Percentiles rank a stretch among this genome's conserved stretches.
Evolutionary conservation across 192 early-diverging fungal genomes (phyloP).

Genomic region (Backusella liffmaniae): DNA sequence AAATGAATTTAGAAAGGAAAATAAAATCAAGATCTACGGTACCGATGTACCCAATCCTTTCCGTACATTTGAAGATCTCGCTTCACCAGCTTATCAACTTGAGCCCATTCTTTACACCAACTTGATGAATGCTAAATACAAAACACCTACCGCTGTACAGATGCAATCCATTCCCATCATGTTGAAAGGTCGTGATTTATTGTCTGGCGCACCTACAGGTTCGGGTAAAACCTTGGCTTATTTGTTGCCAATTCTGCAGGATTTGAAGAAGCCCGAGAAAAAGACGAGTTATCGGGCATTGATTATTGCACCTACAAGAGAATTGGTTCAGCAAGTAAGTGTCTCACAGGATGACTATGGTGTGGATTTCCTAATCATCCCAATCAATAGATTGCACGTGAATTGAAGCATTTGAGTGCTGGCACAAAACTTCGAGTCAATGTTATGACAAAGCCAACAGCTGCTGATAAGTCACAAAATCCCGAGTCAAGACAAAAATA

Average conservation of each 20-base stretch:
- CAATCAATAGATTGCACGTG: slow-evolving; percentile 73
- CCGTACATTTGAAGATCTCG: slow-evolving; percentile 77
- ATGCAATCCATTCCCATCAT: slow-evolving; percentile 59
- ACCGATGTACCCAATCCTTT: slow-evolving; percentile 86
- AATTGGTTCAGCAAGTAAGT: slow-evolving; percentile 78
- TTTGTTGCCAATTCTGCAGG: slow-evolving; percentile 86
- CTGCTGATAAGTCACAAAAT: slow-evolving; percentile 62
- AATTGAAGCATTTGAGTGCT: slow-evolving; percentile 70
- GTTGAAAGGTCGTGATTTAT: slow-evolving; percentile 89
- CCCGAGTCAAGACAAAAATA: slow-evolving; percentile 69
- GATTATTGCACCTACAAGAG: slow-evolving; percentile 92
- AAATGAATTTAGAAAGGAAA: slow-evolving; percentile 67
- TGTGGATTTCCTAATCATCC: neutral
- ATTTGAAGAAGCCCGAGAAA: slow-evolving; percentile 68
- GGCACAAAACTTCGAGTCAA: slow-evolving; percentile 79
- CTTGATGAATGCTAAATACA: slow-evolving; percentile 64
- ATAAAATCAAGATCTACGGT: slow-evolving; percentile 83
- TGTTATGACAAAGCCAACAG: slow-evolving; percentile 83
- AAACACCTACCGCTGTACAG: slow-evolving; percentile 45
- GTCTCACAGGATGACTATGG: neutral
- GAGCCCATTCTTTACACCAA: slow-evolving; percentile 74
- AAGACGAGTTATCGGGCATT: slow-evolving; percentile 86
- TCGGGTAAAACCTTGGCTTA: slow-evolving; percentile 98
- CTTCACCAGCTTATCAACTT: slow-evolving; percentile 60
- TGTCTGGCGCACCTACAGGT: slow-evolving; percentile 96